Evolutionary conservation across 768 basidiomycete genomes (phyloP).

Genomic region (Dendrothele bispora): DNA sequence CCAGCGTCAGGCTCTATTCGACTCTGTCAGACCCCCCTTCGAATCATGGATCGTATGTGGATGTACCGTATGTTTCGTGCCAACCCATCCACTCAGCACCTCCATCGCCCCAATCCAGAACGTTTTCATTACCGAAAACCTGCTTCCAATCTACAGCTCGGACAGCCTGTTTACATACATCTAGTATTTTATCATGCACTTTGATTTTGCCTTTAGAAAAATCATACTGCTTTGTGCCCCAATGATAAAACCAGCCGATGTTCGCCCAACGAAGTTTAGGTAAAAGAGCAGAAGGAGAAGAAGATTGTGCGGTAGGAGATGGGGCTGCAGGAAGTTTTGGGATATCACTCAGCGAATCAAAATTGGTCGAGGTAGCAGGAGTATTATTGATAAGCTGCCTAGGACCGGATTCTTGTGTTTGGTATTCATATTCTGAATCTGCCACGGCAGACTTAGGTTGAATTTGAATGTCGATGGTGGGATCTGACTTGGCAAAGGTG

Average conservation of each 20-base stretch:
- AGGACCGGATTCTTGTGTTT: constrained; percentile 43
- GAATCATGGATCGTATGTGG: neutral
- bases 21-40: neutral
- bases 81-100: constrained; percentile 72
- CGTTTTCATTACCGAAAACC: constrained; percentile 47
- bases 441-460: constrained; percentile 34
- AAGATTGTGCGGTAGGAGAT: constrained; percentile 55
- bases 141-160: constrained; percentile 64
- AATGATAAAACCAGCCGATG: constrained; percentile 95
- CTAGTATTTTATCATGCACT: constrained; percentile 55
- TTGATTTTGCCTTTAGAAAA: constrained; percentile 68
- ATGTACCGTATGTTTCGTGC: constrained; percentile 78
- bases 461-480: constrained; percentile 41
- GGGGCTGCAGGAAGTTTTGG: constrained; percentile 67
- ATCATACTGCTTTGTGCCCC: constrained; percentile 95
- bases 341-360: constrained; percentile 47
- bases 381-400: constrained; percentile 72
- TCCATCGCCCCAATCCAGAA: constrained; percentile 53
- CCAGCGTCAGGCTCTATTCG: constrained; percentile 87
- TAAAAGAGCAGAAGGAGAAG: constrained; percentile 55
- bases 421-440: too few relatives aligned
- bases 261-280: constrained; percentile 92
- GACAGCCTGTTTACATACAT: constrained; percentile 66
- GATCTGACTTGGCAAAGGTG: constrained; percentile 34
- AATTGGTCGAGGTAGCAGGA: constrained; percentile 59